Percentiles rank a stretch among this genome's conserved stretches.
phyloP scores from a whole-genome alignment of 306 rosid genomes.

The Fragaria vesca region DNA sequence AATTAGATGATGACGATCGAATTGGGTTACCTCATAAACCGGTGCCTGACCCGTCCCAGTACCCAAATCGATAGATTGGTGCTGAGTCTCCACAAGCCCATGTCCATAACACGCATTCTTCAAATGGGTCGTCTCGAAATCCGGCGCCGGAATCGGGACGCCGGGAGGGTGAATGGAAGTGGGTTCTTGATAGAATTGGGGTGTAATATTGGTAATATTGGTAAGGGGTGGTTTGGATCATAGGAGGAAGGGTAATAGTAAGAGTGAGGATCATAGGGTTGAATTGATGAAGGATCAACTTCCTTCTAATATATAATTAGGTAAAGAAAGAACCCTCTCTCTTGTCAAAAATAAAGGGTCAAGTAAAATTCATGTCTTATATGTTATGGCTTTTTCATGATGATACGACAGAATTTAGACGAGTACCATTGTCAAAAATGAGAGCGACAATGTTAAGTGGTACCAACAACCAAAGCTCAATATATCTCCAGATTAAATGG shows the following conservation, averaged over 20 bases:
- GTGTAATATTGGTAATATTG: slow-evolving; percentile 18
- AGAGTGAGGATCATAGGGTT: slow-evolving; percentile 17
- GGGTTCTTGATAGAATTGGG: slow-evolving; percentile 26
- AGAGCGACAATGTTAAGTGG: too few relatives aligned
- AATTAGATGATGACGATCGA: too few relatives aligned
- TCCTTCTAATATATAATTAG: too few relatives aligned
- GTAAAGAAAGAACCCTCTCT: too few relatives aligned
- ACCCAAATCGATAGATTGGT: slow-evolving; percentile 1
- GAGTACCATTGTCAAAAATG: too few relatives aligned
- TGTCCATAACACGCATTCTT: slow-evolving; percentile 25
- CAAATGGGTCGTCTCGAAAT: slow-evolving; percentile 13
- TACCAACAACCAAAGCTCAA: too few relatives aligned
- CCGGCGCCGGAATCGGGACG: slow-evolving; percentile 1
- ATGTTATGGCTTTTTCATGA: too few relatives aligned
- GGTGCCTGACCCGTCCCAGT: slow-evolving; percentile 20
- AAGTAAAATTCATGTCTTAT: too few relatives aligned
- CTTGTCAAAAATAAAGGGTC: too few relatives aligned
- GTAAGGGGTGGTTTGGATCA: slow-evolving; percentile 21
- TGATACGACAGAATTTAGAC: too few relatives aligned
- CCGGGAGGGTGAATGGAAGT: slow-evolving; percentile 45
- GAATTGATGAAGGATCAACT: slow-evolving; percentile 23
- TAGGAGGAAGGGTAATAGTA: slow-evolving; percentile 21
- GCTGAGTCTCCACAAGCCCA: slow-evolving; percentile 22
- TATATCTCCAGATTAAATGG: too few relatives aligned
- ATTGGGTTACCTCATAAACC: too few relatives aligned